Evolutionary conservation across 2,329 filamentous ascomycete species (phyloP).

Genomic region (Penicillium nordicum): DNA sequence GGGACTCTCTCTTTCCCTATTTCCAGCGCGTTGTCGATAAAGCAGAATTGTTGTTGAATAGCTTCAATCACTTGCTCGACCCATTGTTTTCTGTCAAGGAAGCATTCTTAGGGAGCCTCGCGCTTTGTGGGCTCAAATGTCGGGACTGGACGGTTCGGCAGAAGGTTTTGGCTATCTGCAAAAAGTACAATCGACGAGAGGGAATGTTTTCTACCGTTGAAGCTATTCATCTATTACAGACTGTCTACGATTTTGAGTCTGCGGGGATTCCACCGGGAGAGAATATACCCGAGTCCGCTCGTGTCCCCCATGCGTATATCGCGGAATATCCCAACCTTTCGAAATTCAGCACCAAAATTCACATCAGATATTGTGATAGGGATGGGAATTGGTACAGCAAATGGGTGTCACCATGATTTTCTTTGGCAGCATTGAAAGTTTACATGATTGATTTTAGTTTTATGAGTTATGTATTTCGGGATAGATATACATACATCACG

Average conservation of each 20-base stretch:
- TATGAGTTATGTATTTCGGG: background rate
- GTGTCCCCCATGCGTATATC: conserved; percentile 13
- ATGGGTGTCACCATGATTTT: background rate
- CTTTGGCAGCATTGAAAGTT: background rate
- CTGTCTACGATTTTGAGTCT: conserved; percentile 1
- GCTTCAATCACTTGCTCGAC: background rate
- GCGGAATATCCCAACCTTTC: background rate
- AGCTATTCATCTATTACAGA: background rate
- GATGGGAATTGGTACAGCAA: conserved; percentile 1
- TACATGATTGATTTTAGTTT: background rate
- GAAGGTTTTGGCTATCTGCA: background rate
- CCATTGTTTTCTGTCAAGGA: background rate
- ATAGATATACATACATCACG: background rate
- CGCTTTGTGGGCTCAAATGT: conserved; percentile 3
- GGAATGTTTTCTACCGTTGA: background rate
- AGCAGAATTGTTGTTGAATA: background rate
- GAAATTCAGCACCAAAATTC: background rate
- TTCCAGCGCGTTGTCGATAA: background rate
- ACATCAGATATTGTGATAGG: background rate
- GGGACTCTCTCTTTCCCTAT: background rate
- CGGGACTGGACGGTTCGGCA: conserved; percentile 1
- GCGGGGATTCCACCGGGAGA: background rate
- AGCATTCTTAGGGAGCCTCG: background rate
- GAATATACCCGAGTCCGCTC: background rate
- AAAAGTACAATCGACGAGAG: conserved; percentile 2